Evolutionary conservation across 2,329 filamentous ascomycete species (phyloP), one percentile per base, ranked within the genome.

Genomic region (Grosmannia penicillata): DNA sequence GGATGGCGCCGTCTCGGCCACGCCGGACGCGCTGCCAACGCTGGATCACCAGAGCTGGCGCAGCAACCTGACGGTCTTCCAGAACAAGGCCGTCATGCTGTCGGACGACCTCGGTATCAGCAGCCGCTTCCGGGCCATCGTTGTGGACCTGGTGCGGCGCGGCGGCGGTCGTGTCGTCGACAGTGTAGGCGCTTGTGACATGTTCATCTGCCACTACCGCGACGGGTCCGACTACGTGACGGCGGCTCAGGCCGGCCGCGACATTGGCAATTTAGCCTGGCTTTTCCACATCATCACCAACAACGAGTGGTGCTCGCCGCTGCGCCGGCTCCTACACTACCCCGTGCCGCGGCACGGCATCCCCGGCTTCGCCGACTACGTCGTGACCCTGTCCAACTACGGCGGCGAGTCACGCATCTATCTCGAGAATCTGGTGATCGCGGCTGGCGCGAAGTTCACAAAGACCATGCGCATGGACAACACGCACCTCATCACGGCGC

Each of bases 401-500:
- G 85, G 85, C 33, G 91, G 91, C 24, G 91, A 98, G 56, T 85
- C 91, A 14, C 77, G 91, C 33, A 77, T 85, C 37, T 98, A 96
- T 51, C 68, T 98, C 5, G 87, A 96, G 57, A 96, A 94, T 48
- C 68, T 98, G 27, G 81, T 95, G 49, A 75, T 67, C 43, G 86
- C 86, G 19, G 70, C 80, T 14, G 91, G 91, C 14, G 89, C 83
- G 8, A 78, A 82, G 44, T 96, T 85, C 53, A 98, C 91, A 23
- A 93, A 93, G 61, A 93, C 85, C 0, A 82, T 98, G 75, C 93
- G 85, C 56, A 75, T 82, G 47, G 86, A 95, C 45, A 96, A 98
- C 55, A 96, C 87, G 0, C 91, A 98, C 59, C 72, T 98, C 1
- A 80, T 98, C 50, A 94, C 89, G 0, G 91, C 91, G 5, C 82